Evolutionary conservation across 352 stramenopile species (phyloP), one percentile per base, ranked within the genome.

Genomic region (Globisporangium megalacanthum): DNA sequence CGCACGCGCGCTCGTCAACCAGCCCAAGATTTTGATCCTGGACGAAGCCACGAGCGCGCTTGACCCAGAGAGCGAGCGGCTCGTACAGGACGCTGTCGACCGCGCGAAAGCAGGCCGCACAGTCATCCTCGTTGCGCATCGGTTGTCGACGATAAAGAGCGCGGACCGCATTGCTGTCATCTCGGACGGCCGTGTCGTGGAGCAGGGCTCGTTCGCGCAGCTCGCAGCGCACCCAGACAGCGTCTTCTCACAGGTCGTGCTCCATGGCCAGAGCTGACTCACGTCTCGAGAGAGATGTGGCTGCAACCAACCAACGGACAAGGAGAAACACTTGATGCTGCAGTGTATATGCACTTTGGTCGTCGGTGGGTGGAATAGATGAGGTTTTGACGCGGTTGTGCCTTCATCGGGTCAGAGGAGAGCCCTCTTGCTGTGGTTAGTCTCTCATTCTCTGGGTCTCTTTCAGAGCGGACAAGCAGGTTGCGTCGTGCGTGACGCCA

Each of bases 51-150:
- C 35, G 35, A 39, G 35, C 6, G 35, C 35, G 35, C 35, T 39
- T 5, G 35, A 39, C 10, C 35, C 35, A 1, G 35, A 39, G 35
- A 39, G 81, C 61, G 83, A 93, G 51, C 71, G 70, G 49, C 68
- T 90, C 15, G 83, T 94, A 46, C 83, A 94, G 60, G 81, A 86
- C n/a, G 80, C 84, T 6, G 70, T 93, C 10, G 67, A 88, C 64
- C 75, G 78, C 46, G 72, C 81, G 63, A 91, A 94, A 62, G 70
- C 76, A 44, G 79, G 89, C 46, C 80, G 95, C n/a, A 99, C 97
- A 0, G 91, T 97, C 37, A 75, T 99, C 44, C 77, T 99, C 15
- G 98, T 99, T 64, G 97, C 97, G 14, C 97, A 99, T 68, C 83
- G 97, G 29, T 66, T 99, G 35, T 90, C 88, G 47, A 98, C 93